phyloP scores from a whole-genome alignment of 257 asterid species.

The Oldenlandia corymbosa region DNA sequence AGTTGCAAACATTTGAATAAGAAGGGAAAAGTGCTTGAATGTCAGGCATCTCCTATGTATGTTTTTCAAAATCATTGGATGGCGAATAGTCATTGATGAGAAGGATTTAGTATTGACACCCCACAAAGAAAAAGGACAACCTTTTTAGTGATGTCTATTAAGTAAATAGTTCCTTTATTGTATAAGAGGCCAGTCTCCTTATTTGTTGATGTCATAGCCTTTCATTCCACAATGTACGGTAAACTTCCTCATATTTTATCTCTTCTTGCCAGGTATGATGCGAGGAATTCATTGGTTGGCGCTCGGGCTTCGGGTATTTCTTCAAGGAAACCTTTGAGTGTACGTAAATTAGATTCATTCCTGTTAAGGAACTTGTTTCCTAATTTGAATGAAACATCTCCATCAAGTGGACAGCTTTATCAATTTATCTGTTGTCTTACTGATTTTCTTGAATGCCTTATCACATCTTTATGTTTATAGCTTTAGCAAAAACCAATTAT shows the following conservation, averaged over 20 bases:
- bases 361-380: constrained; percentile 1
- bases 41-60: background rate
- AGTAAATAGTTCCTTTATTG: background rate
- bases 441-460: background rate
- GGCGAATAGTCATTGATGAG: background rate
- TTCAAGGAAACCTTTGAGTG: constrained; percentile 45
- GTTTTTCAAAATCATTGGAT: background rate
- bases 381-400: background rate
- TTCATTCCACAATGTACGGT: background rate
- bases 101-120: too few species aligned
- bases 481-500: background rate
- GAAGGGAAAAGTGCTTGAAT: background rate
- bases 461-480: background rate
- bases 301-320: constrained; percentile 27
- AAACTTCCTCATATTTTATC: background rate
- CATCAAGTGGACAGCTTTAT: background rate
- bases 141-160: background rate
- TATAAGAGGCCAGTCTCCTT: background rate
- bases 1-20: too few species aligned
- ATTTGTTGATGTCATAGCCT: background rate
- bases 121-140: too few species aligned
- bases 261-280: constrained; percentile 5
- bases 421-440: background rate
- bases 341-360: constrained; percentile 25
- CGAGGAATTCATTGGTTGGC: constrained; percentile 39